Percentiles rank a stretch among this genome's conserved stretches.
These are phyloP conservation scores for Fraxinus latifolia DNA, from an alignment of 305 asterid species.

Conservation along the genomic window DNA sequence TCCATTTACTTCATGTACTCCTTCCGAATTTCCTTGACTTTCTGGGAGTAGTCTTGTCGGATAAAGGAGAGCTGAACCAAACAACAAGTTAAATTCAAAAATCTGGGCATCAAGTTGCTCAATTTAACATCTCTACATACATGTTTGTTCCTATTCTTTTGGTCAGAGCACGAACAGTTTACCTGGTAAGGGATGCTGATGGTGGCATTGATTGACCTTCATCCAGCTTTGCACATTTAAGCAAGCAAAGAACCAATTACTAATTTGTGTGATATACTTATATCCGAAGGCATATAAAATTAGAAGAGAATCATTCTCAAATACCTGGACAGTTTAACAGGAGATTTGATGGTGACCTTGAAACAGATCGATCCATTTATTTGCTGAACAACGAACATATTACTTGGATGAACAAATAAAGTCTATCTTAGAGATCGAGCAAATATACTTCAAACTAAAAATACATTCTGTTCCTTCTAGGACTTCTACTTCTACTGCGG, in stretches of 20 bases:
- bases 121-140: neutral
- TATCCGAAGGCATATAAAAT: neutral
- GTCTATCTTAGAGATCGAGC: neutral
- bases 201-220: slow-evolving; percentile 51
- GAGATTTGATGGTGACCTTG: slow-evolving; percentile 82
- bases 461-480: slow-evolving; percentile 51
- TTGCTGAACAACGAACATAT: slow-evolving; percentile 43
- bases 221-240: slow-evolving; percentile 34
- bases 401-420: neutral
- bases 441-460: slow-evolving; percentile 9
- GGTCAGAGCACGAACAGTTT: neutral
- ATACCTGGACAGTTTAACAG: slow-evolving; percentile 66
- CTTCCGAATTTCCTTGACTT: slow-evolving; percentile 58
- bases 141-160: neutral
- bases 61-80: slow-evolving; percentile 43
- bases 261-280: neutral
- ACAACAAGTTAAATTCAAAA: neutral
- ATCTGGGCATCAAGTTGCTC: neutral
- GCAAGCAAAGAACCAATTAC: slow-evolving; percentile 1
- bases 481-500: slow-evolving; percentile 43
- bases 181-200: slow-evolving; percentile 73
- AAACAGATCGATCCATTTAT: slow-evolving; percentile 56
- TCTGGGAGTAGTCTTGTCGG: slow-evolving; percentile 61
- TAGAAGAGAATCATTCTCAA: neutral
- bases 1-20: slow-evolving; percentile 69